phyloP scores from a whole-genome alignment of 768 basidiomycete species.

The Podaxis sp. region DNA sequence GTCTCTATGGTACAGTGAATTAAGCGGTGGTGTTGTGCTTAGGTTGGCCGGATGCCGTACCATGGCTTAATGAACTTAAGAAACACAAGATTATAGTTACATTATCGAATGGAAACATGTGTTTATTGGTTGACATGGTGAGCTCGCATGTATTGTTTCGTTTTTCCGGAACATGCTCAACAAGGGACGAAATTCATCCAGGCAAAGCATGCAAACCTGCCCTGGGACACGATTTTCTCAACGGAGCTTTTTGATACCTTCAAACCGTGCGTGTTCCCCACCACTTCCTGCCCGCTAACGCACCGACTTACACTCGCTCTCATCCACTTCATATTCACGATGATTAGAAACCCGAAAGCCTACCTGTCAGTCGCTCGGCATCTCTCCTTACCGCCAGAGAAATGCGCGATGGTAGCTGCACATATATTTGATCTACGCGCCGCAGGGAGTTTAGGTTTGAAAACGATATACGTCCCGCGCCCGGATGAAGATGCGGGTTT shows the following conservation, averaged over 20 bases:
- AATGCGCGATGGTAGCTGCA: slow-evolving; percentile 65
- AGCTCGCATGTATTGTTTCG: slow-evolving; percentile 9
- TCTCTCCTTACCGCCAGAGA: slow-evolving; percentile 46
- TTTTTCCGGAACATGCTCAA: not conserved
- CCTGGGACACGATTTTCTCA: slow-evolving; percentile 66
- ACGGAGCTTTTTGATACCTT: slow-evolving; percentile 59
- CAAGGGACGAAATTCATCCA: slow-evolving; percentile 21
- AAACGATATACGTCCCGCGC: slow-evolving; percentile 58
- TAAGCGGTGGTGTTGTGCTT: not conserved
- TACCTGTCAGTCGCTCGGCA: slow-evolving; percentile 52
- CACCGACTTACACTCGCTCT: not conserved
- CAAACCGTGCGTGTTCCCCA: slow-evolving; percentile 53
- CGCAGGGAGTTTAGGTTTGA: slow-evolving; percentile 52
- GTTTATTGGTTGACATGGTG: slow-evolving; percentile 63
- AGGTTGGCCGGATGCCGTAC: slow-evolving; percentile 60
- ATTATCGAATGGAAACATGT: slow-evolving; percentile 65
- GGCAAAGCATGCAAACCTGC: slow-evolving; percentile 62
- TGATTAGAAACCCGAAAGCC: slow-evolving; percentile 45
- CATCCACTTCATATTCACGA: not conserved
- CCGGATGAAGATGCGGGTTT: slow-evolving; percentile 40
- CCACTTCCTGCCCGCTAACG: not conserved
- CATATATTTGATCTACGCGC: slow-evolving; percentile 58
- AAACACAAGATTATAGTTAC: slow-evolving; percentile 48
- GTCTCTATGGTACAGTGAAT: not conserved
- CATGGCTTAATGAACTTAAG: slow-evolving; percentile 52